These are phyloP conservation scores for Saccharomycopsis sp. DNA, from an alignment of 805 yeast genomes.

Conservation along the genomic window DNA sequence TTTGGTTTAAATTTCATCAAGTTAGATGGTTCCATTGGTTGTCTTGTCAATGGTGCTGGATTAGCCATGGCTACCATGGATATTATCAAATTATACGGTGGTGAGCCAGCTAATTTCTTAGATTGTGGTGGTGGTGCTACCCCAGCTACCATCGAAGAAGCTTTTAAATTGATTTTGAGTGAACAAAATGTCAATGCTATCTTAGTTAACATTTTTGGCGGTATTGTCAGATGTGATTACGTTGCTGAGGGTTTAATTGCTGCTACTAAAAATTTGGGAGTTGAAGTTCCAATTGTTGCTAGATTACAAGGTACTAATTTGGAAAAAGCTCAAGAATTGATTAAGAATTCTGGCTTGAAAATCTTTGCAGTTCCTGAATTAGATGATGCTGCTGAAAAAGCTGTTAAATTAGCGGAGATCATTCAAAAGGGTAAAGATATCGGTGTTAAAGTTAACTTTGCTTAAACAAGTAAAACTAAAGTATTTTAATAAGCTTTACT, in stretches of 20 bases:
- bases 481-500: neutral
- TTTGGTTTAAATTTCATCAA: constrained; percentile 92
- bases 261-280: constrained; percentile 84
- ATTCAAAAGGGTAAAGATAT: constrained; percentile 33
- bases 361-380: constrained; percentile 85
- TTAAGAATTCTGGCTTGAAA: constrained; percentile 82
- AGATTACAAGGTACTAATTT: constrained; percentile 98
- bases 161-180: constrained; percentile 84
- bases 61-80: constrained; percentile 99
- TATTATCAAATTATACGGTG: constrained; percentile 95
- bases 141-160: constrained; percentile 95
- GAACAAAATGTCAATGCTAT: constrained; percentile 88
- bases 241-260: constrained; percentile 96
- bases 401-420: constrained; percentile 39
- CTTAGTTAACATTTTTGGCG: constrained; percentile 98
- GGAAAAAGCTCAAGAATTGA: constrained; percentile 78
- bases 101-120: constrained; percentile 97
- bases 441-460: constrained; percentile 30
- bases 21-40: constrained; percentile 97
- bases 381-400: constrained; percentile 96
- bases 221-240: constrained; percentile 98
- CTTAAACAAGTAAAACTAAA: neutral
- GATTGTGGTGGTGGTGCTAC: constrained; percentile 99
- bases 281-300: constrained; percentile 90
- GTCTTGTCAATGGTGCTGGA: constrained; percentile 99